Evolutionary conservation across 73 alveolate species (phyloP).

Genomic region (Paramecium caudatum): DNA sequence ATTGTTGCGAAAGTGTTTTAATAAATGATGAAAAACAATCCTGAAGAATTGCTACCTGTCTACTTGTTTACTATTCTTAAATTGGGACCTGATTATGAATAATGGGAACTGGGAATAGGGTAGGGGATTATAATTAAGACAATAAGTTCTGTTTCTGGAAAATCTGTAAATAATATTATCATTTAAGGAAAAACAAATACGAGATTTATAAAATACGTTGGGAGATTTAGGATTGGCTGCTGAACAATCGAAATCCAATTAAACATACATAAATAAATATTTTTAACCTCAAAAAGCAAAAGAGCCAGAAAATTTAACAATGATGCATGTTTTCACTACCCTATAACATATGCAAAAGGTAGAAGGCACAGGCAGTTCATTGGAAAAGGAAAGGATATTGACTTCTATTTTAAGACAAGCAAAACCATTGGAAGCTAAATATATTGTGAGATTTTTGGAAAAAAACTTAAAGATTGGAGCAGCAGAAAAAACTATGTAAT

Average conservation of each 20-base stretch:
- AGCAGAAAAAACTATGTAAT: conserved; percentile 95
- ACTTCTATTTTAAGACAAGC: conserved; percentile 90
- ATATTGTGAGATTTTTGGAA: conserved; percentile 95
- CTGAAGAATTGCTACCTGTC: conserved; percentile 26
- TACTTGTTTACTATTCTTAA: conserved; percentile 94
- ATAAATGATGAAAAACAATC: background rate
- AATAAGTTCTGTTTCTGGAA: conserved; percentile 94
- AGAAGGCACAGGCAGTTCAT: conserved; percentile 89
- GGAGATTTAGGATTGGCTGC: conserved; percentile 99
- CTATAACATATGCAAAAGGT: conserved; percentile 79
- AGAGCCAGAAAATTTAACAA: conserved; percentile 71
- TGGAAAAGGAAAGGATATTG: conserved; percentile 87
- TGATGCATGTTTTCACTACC: conserved; percentile 75
- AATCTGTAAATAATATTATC: background rate
- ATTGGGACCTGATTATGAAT: conserved; percentile 97
- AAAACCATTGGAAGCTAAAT: conserved; percentile 93
- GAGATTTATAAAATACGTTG: conserved; percentile 86
- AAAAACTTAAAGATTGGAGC: conserved; percentile 98
- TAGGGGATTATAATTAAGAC: conserved; percentile 92
- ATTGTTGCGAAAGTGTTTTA: conserved; percentile 31
- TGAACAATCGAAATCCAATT: conserved; percentile 89
- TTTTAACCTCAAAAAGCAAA: conserved; percentile 81
- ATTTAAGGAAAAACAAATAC: conserved; percentile 84
- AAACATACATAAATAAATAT: conserved; percentile 88
- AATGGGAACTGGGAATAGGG: conserved; percentile 98